phyloP scores from a whole-genome alignment of 805 yeast species.

The Tetrapisispora phaffii region DNA sequence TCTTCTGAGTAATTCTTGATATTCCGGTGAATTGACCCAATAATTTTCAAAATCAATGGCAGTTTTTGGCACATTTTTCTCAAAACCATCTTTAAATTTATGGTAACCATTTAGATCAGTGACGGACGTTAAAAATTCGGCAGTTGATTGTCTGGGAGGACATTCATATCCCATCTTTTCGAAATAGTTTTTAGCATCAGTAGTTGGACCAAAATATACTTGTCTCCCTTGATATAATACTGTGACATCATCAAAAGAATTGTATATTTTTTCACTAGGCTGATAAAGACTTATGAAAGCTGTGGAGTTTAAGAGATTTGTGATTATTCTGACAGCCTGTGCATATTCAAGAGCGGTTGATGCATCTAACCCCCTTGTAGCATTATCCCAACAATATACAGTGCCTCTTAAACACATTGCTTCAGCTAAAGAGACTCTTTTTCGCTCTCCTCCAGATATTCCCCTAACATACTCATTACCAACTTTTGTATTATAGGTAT shows the following conservation, averaged over 20 bases:
- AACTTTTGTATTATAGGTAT: constrained; percentile 52
- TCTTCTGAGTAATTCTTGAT: constrained; percentile 30
- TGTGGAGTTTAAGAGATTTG: constrained; percentile 40
- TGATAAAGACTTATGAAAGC: constrained; percentile 54
- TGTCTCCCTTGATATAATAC: constrained; percentile 45
- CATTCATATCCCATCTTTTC: constrained; percentile 47
- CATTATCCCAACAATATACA: constrained; percentile 59
- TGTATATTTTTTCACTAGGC: constrained; percentile 47
- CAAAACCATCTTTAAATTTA: constrained; percentile 34
- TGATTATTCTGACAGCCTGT: constrained; percentile 46
- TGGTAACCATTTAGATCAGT: constrained; percentile 47
- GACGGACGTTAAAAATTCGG: constrained; percentile 51
- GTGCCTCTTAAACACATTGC: constrained; percentile 42
- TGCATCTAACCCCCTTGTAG: constrained; percentile 70
- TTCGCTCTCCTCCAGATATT: constrained; percentile 65
- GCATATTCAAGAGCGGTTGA: constrained; percentile 65
- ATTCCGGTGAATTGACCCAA: constrained; percentile 37
- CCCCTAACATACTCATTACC: constrained; percentile 63
- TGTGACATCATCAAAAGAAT: constrained; percentile 44
- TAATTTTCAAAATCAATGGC: constrained; percentile 46
- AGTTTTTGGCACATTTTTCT: constrained; percentile 42
- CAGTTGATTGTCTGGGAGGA: constrained; percentile 50
- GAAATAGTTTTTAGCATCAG: constrained; percentile 42
- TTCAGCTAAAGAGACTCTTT: constrained; percentile 67
- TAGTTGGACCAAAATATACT: constrained; percentile 46